Percentiles rank a stretch among this genome's conserved stretches.
phyloP scores from a whole-genome alignment of 345 rosid genomes.

The Xanthoceras sorbifolium region DNA sequence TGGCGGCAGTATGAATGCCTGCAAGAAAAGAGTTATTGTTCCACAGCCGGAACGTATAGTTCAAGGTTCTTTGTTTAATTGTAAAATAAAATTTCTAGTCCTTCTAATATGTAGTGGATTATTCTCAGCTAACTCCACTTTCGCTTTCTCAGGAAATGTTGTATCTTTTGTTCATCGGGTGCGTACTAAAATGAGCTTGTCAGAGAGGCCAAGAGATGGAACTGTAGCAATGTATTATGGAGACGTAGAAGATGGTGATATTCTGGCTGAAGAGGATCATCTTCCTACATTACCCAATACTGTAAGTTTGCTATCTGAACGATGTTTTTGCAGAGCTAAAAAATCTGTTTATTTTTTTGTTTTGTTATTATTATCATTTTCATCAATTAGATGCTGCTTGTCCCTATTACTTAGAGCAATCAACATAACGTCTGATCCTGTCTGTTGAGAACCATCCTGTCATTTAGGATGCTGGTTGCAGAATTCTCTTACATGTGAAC shows the following conservation, averaged over 20 bases:
- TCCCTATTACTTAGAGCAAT: constrained; percentile 5
- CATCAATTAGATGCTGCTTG: background rate
- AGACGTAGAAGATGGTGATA: constrained; percentile 71
- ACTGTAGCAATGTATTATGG: constrained; percentile 85
- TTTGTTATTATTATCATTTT: background rate
- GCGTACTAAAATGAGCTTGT: constrained; percentile 62
- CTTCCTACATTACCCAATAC: constrained; percentile 79
- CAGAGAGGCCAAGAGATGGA: constrained; percentile 80
- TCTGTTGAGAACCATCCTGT: background rate
- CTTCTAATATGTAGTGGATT: constrained; percentile 10
- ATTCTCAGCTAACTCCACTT: constrained; percentile 16
- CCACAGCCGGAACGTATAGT: constrained; percentile 50
- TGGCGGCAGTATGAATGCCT: constrained; percentile 75
- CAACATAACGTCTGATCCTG: background rate
- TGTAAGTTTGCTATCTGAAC: constrained; percentile 49
- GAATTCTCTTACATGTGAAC: background rate
- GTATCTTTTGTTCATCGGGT: constrained; percentile 44
- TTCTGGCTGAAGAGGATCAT: constrained; percentile 67
- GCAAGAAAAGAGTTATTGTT: constrained; percentile 73
- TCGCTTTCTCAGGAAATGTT: constrained; percentile 43
- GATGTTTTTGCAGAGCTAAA: background rate
- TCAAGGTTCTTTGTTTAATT: constrained; percentile 58
- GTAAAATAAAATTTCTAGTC: constrained; percentile 21
- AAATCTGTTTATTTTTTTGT: background rate
- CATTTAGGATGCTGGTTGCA: background rate